Base-by-base conservation (phyloP, 257 asterid species). In the Rhazya stricta region DNA sequence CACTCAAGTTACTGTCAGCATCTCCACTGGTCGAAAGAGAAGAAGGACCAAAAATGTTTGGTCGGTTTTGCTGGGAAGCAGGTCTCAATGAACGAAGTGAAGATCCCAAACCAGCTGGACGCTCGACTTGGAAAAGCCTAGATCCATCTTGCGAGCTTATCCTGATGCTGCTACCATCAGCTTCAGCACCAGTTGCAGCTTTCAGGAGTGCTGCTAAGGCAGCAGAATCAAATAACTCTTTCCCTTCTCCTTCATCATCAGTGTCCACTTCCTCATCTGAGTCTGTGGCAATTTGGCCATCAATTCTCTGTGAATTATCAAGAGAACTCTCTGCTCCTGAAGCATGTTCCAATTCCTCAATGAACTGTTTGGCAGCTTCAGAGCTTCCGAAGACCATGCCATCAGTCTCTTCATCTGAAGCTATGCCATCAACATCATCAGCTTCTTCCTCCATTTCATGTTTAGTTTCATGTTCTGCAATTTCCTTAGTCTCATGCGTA, bases 101-200 rank as follows among this genome's bases (percentile, higher is more conserved):
- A 79, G 98, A 84, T 58, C 98, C 98, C 79, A 94, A 79, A 50
- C 98, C 98, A 32, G 95, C 97, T 23, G 98, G 98, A 11, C 93
- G 94, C 85, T 94, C 98, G 34, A 91, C 89, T 4, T 97, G 85
- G 89, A 94, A 94, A 74, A 91, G 97, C 85, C 95, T 88, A 29
- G 98, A 89, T 46, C 96, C 97, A 71, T 94, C 98, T 79, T 86
- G 97, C 65, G 97, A 87, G 39, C 91, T 88, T 79, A 91, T 86
- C n/a, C 92, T 90, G 78, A 91, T 87, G 66, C 77, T 86, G 34
- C 93, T 90, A 76, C 94, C 93, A 65, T 90, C 89, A 2, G 96
- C 53, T 58, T 91, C 97, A 60, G 93, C 86, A 73, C 97, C 96
- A 2, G 95, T 88, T 57, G 97, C 97, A 65, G 97, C 98, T 85